Conservation (phyloP, 768 basidiomycete genomes). For the Dendrothele bispora region DNA sequence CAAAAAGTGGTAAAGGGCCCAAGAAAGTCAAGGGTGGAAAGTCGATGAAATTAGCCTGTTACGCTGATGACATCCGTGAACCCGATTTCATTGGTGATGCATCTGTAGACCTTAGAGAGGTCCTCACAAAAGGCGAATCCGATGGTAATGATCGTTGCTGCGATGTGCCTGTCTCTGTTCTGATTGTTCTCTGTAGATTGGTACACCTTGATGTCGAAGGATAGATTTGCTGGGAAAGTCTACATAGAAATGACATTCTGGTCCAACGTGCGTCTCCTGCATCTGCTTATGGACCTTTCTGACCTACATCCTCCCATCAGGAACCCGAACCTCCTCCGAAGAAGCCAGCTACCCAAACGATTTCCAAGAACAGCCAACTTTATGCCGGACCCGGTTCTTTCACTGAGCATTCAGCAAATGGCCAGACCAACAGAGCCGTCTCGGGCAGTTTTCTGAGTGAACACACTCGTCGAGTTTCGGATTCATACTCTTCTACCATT, state of each 20-base stretch:
- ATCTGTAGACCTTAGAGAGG: conserved; percentile 85
- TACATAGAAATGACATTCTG: conserved; percentile 97
- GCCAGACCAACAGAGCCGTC: conserved; percentile 29
- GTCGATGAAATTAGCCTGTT: conserved; percentile 81
- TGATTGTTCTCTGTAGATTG: conserved; percentile 60
- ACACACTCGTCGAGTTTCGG: conserved; percentile 42
- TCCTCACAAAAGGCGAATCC: conserved; percentile 91
- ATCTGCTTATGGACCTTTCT: background rate
- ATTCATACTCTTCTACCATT: conserved; percentile 61
- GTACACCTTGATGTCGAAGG: conserved; percentile 89
- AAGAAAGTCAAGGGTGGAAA: conserved; percentile 69
- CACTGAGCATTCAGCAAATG: conserved; percentile 33
- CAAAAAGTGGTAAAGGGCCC: conserved; percentile 57
- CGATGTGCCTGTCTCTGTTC: conserved; percentile 7
- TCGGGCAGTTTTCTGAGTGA: conserved; percentile 33
- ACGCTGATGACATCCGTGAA: conserved; percentile 93
- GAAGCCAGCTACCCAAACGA: conserved; percentile 50
- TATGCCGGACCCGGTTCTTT: conserved; percentile 84
- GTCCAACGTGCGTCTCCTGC: conserved; percentile 69
- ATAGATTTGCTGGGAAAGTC: conserved; percentile 92
- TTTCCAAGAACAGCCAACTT: conserved; percentile 46
- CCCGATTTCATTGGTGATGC: conserved; percentile 95
- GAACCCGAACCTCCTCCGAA: conserved; percentile 74
- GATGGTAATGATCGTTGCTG: too few species aligned
- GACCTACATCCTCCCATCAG: conserved; percentile 37